These are phyloP conservation scores for Trypanosoma mega DNA, from an alignment of 208 protist species.

Conservation along the genomic window DNA sequence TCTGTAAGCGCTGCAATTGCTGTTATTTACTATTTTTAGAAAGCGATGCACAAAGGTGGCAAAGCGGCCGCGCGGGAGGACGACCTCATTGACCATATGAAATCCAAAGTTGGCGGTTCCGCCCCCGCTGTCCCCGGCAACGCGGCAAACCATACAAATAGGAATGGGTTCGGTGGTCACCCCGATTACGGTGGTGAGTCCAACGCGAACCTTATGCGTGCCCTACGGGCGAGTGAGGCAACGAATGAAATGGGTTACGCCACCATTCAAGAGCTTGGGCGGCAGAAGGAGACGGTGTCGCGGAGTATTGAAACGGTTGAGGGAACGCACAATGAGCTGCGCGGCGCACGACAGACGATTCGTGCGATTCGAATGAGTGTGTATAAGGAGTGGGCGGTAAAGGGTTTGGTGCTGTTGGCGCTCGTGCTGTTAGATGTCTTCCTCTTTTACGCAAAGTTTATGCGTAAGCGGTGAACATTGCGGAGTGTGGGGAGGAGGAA, in stretches of 20 bases:
- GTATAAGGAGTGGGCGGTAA: conserved; percentile 77
- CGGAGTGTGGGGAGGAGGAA: conserved; percentile 5
- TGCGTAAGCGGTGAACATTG: conserved; percentile 33
- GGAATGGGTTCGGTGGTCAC: conserved; percentile 1
- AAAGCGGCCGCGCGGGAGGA: conserved; percentile 19
- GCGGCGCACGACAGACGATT: conserved; percentile 54
- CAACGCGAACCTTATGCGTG: conserved; percentile 61
- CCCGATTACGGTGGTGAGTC: conserved; percentile 32
- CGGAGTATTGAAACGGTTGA: conserved; percentile 52
- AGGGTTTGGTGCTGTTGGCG: conserved; percentile 46
- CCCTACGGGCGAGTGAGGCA: conserved; percentile 51
- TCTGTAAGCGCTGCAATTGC: conserved; percentile 3
- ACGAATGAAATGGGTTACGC: conserved; percentile 70
- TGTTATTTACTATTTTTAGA: conserved; percentile 1
- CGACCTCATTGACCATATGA: conserved; percentile 51
- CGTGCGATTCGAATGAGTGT: conserved; percentile 65
- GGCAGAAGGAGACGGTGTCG: conserved; percentile 69
- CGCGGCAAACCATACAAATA: too few species aligned
- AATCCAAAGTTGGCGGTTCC: conserved; percentile 13
- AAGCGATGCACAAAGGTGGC: background rate
- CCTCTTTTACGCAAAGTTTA: conserved; percentile 70
- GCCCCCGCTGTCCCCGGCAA: too few species aligned
- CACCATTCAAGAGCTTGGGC: conserved; percentile 61
- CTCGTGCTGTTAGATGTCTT: conserved; percentile 53
- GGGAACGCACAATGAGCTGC: conserved; percentile 44